A percentile compares a stretch with the other conserved stretches of the same genome.
Conservation (phyloP, 2,329 filamentous ascomycete species). For the Penicillium sp. region DNA sequence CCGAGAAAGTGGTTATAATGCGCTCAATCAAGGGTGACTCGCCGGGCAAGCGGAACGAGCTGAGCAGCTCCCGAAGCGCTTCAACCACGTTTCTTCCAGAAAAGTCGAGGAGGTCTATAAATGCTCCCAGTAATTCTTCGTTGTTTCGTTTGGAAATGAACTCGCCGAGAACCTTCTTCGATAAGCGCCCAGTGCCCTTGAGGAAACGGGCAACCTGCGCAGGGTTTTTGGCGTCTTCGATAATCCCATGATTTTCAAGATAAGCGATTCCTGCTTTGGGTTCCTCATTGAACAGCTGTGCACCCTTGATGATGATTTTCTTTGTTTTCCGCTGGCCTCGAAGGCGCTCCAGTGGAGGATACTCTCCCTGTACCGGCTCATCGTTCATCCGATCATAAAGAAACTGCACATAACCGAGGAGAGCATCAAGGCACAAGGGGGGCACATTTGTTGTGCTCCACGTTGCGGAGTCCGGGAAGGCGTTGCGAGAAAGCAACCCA, state of each 20-base stretch:
- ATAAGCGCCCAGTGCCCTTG: constrained; percentile 81
- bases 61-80: constrained; percentile 80
- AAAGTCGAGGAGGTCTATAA: constrained; percentile 88
- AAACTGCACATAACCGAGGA: constrained; percentile 88
- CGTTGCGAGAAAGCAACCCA: constrained; percentile 87
- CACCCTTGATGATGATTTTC: constrained; percentile 83
- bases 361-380: constrained; percentile 62
- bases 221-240: constrained; percentile 72
- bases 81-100: constrained; percentile 84
- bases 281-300: constrained; percentile 91
- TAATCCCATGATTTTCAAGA: constrained; percentile 81
- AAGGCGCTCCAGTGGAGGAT: constrained; percentile 66
- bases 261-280: constrained; percentile 87
- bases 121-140: constrained; percentile 79
- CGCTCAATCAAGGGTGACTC: constrained; percentile 91
- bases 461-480: constrained; percentile 92
- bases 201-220: constrained; percentile 82
- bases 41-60: constrained; percentile 89
- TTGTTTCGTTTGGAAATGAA: constrained; percentile 91
- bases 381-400: constrained; percentile 84
- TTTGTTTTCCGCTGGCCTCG: constrained; percentile 76
- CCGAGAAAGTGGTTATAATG: constrained; percentile 83
- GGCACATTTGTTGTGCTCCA: constrained; percentile 99
- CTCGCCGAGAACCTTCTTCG: constrained; percentile 88
- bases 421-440: constrained; percentile 86